Evolutionary conservation across 2,329 filamentous ascomycete genomes (phyloP).

Genomic region (Colletotrichum kahawae): DNA sequence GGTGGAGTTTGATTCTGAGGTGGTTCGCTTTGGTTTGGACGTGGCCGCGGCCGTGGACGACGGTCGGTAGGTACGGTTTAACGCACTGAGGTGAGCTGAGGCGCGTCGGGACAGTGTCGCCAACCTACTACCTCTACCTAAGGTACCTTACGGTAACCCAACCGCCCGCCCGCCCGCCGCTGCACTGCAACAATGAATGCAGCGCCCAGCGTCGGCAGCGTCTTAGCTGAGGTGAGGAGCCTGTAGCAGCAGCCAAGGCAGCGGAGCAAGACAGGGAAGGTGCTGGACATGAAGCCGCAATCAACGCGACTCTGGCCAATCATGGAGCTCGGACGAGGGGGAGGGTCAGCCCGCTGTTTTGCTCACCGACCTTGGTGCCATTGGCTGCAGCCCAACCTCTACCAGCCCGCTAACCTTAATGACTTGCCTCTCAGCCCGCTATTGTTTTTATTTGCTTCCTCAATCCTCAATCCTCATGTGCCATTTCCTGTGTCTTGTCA

Average conservation of each 20-base stretch:
- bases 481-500: neutral
- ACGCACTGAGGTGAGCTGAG: too few relatives aligned
- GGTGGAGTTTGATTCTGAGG: conserved; percentile 6
- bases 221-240: neutral
- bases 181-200: neutral
- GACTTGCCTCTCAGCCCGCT: neutral
- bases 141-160: neutral
- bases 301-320: conserved; percentile 1
- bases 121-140: neutral
- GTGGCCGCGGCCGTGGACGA: neutral
- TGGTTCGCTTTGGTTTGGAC: neutral
- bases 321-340: neutral
- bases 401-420: neutral
- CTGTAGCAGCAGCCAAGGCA: neutral
- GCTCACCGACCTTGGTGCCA: neutral
- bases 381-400: neutral
- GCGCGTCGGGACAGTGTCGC: neutral
- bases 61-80: too few relatives aligned
- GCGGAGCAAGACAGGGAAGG: neutral
- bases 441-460: neutral
- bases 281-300: neutral
- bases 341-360: neutral
- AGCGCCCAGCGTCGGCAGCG: conserved; percentile 10
- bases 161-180: neutral
- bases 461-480: neutral